Conservation (phyloP, 495 filamentous ascomycete genomes). For the Penicillium simplicissimum region DNA sequence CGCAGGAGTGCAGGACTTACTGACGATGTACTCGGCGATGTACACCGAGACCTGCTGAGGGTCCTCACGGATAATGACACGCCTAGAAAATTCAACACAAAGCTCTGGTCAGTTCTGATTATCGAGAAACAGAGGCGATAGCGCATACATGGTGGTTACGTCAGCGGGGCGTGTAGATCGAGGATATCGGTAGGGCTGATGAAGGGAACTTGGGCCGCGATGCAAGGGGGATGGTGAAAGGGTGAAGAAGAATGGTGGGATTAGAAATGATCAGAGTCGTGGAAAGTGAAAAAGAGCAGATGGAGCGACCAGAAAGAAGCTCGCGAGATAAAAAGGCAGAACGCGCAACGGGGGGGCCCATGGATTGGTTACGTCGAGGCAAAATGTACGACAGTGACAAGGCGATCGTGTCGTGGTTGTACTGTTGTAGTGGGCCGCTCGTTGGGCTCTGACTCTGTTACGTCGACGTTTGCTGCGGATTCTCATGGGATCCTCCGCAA, state of each 20-base stretch:
- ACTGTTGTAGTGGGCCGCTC: constrained; percentile 11
- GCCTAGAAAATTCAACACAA: constrained; percentile 51
- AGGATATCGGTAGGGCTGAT: not conserved
- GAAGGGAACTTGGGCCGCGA: not conserved
- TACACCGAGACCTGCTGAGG: constrained; percentile 65
- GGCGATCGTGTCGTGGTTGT: constrained; percentile 12
- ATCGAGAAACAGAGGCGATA: not conserved
- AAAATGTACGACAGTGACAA: constrained; percentile 30
- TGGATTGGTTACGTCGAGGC: constrained; percentile 24
- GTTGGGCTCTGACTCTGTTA: not conserved
- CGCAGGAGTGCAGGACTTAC: constrained; percentile 40
- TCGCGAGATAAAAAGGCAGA: not conserved
- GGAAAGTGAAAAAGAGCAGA: not conserved
- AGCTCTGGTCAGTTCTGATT: constrained; percentile 21
- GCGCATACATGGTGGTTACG: constrained; percentile 37
- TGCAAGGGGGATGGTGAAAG: not conserved
- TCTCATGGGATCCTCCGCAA: not conserved
- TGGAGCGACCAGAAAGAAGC: not conserved
- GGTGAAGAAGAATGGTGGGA: not conserved
- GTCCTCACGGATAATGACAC: constrained; percentile 80
- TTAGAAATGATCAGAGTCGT: not conserved
- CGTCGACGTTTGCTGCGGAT: constrained; percentile 13
- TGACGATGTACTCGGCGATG: constrained; percentile 81
- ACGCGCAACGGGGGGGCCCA: not conserved
- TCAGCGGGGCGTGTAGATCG: constrained; percentile 16